Evolutionary conservation across 805 yeast genomes (phyloP), one percentile per base, ranked within the genome.

Genomic region (Kuraishia hungarica): DNA sequence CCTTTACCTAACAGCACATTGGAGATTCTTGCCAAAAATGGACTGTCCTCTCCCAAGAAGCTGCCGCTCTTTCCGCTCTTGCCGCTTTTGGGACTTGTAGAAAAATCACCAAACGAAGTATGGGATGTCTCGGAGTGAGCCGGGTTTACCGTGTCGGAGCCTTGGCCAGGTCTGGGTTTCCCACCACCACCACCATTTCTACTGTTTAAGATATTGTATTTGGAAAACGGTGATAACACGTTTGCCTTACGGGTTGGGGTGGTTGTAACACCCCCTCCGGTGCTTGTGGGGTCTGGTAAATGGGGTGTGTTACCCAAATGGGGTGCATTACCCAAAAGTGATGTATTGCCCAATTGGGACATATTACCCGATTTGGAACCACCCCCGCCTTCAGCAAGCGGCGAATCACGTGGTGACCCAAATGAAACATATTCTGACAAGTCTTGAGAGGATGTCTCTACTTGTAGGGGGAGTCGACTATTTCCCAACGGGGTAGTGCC

Each of bases 401-500:
- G 51, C 21, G 64, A 51, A 39, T 64, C 70, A 23, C 63, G 64
- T 6, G 76, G 67, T 0, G 77, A 72, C 7, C 72, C 75, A 61
- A 75, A 75, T 1, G 78, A 75, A 15, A 73, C 64, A 57, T 74
- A 75, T 47, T 68, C 70, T 1, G 65, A 57, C 19, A 55, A 50
- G 7, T 22, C 35, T n/a, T 21, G 26, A 19, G 26, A 10, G 22
- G 20, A n/a, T n/a, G n/a, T 48, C 8, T 48, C 51, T 19, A 48
- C 51, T 10, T 26, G 29, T 26, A 26, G 10, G 8, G 29, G 29
- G 5, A 26, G n/a, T n/a, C n/a, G n/a, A n/a, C n/a, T n/a, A n/a
- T n/a, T n/a, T n/a, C n/a, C n/a, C n/a, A n/a, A n/a, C n/a, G n/a
- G n/a, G n/a, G n/a, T n/a, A n/a, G n/a, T n/a, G n/a, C n/a, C n/a